These are phyloP conservation scores for Isatis tinctoria DNA, from an alignment of 345 rosid species.

Conservation along the genomic window DNA sequence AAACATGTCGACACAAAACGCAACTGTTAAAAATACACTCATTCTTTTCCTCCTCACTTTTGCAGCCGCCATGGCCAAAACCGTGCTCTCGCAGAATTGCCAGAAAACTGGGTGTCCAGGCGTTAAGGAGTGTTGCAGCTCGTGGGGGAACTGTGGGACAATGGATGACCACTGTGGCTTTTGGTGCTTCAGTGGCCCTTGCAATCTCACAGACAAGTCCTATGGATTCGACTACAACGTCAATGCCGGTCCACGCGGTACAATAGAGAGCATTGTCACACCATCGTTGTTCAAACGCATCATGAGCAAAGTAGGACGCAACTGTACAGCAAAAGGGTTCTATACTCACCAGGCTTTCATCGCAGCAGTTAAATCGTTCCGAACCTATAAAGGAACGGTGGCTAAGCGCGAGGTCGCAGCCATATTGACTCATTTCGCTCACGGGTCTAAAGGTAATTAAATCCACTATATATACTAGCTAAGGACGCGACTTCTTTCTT, in stretches of 20 bases:
- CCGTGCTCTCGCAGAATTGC: conserved; percentile 12
- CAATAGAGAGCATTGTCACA: conserved; percentile 38
- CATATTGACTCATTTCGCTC: conserved; percentile 38
- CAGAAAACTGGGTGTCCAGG: conserved; percentile 5
- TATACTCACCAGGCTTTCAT: conserved; percentile 37
- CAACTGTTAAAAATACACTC: background rate
- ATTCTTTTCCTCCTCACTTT: background rate
- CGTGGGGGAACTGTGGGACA: conserved; percentile 13
- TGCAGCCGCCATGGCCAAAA: background rate
- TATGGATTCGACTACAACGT: conserved; percentile 14
- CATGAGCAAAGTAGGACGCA: conserved; percentile 14
- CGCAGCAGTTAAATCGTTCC: conserved; percentile 19
- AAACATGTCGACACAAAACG: background rate
- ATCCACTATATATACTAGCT: conserved; percentile 2
- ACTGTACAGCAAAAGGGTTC: conserved; percentile 40
- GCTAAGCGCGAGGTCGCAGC: conserved; percentile 46
- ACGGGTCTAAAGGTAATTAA: conserved; percentile 41
- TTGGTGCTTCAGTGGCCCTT: conserved; percentile 21
- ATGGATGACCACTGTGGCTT: conserved; percentile 16
- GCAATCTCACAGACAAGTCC: background rate
- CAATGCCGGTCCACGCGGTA: background rate
- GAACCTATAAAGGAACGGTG: conserved; percentile 28
- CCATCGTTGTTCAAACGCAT: conserved; percentile 38
- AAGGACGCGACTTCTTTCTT: background rate
- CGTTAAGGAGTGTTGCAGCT: conserved; percentile 12